A percentile compares a stretch with the other conserved stretches of the same genome.
Conservation (phyloP, 2,329 filamentous ascomycete genomes). For the Sarocladiaceae sp. region DNA sequence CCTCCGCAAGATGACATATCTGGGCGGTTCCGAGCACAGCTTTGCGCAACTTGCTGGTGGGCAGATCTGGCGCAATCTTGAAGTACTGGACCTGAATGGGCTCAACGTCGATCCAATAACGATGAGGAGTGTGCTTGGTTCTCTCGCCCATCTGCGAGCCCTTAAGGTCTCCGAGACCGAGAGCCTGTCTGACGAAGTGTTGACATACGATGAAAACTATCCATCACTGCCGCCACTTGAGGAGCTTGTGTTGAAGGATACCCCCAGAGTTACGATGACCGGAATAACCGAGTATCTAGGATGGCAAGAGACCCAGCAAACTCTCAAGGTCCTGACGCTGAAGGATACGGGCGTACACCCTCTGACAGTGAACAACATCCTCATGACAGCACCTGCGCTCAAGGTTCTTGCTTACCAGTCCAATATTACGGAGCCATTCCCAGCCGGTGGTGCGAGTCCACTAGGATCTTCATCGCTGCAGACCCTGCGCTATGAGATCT, state of each 20-base stretch:
- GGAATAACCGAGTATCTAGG: constrained; percentile 66
- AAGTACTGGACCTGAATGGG: constrained; percentile 64
- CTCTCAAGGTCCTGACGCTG: constrained; percentile 63
- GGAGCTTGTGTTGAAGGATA: constrained; percentile 65
- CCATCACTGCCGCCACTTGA: constrained; percentile 70
- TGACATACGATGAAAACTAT: constrained; percentile 58
- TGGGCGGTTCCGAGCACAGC: constrained; percentile 68
- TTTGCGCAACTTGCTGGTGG: constrained; percentile 63
- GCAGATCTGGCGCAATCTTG: constrained; percentile 61
- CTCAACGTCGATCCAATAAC: constrained; percentile 64
- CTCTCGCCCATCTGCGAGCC: constrained; percentile 61
- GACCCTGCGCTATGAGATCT: constrained; percentile 79
- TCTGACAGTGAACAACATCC: constrained; percentile 52
- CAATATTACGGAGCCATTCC: constrained; percentile 44
- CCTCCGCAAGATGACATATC: constrained; percentile 84
- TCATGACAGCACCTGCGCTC: constrained; percentile 52
- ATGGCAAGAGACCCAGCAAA: constrained; percentile 49
- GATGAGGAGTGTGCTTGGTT: constrained; percentile 64
- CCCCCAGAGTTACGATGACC: constrained; percentile 62
- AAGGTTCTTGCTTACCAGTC: constrained; percentile 49
- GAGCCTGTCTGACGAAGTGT: constrained; percentile 71
- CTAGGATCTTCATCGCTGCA: constrained; percentile 63
- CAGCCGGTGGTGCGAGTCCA: constrained; percentile 45
- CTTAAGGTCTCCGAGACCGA: constrained; percentile 66
- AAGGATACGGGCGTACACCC: constrained; percentile 65